Evolutionary conservation across 1,284 basidiomycete species (phyloP), one percentile per base, ranked within the genome.

Genomic region (Violaceomyces palustris): DNA sequence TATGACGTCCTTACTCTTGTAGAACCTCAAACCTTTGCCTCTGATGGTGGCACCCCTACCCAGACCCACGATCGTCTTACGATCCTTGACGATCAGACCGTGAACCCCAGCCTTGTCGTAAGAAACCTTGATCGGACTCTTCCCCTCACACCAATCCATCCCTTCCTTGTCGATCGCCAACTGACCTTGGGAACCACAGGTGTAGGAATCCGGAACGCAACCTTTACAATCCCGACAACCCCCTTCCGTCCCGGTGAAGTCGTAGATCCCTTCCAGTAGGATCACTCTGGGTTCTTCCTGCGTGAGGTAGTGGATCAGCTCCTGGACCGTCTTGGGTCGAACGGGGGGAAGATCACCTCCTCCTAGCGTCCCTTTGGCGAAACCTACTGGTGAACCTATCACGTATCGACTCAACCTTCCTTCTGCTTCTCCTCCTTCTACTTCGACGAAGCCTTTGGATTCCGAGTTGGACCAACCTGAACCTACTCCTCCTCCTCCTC

Each of bases 311-410:
- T 50, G 55, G 12, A 61, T 49, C 14, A 75, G 55, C 48, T 75
- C 60, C 15, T 65, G 52, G 15, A 64, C 45, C 25, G 69, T 71
- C 1, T 65, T 57, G 11, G 75, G 75, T 28, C 64, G 62, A 4
- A 66, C 55, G 0, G 69, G 57, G 2, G 69, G 47, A n/a, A 69
- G 65, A 26, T 45, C 66, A 8, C 75, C 74, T 22, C 74, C 74
- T 9, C 75, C 75, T 7, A 70, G 74, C 17, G 72, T 74, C 15
- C 61, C 58, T 1, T 73, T 63, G 11, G 71, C 77, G 17, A 58
- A 62, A 1, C 59, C 59, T n/a, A n/a, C n/a, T n/a, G n/a, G n/a
- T n/a, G n/a, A n/a, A n/a, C n/a, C n/a, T n/a, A n/a, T n/a, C n/a
- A n/a, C n/a, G n/a, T n/a, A n/a, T n/a, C n/a, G n/a, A n/a, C n/a